These are phyloP conservation scores for Xylaria sp. DNA, from an alignment of 2,329 filamentous ascomycete species.

Conservation along the genomic window DNA sequence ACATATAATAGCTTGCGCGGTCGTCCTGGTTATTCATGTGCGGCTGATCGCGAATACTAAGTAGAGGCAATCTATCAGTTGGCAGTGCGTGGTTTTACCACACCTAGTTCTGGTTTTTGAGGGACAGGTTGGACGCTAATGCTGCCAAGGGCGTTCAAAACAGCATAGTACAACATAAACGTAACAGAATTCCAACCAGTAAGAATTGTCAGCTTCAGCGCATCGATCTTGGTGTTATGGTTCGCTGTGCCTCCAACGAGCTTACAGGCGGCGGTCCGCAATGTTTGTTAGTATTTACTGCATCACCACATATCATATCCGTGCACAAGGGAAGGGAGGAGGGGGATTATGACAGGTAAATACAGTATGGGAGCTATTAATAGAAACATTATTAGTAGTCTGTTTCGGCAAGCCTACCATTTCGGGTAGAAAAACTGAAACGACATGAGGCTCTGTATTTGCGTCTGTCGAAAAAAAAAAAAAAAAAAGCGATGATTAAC, in stretches of 20 bases:
- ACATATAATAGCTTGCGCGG: too few species aligned
- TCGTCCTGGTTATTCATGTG: too few species aligned
- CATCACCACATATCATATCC: too few species aligned
- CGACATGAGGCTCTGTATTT: slow-evolving; percentile 10
- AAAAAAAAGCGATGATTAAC: background rate
- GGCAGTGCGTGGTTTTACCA: too few species aligned
- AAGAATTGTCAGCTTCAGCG: background rate
- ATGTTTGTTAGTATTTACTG: too few species aligned
- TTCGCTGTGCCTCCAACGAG: too few species aligned
- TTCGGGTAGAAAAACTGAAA: background rate
- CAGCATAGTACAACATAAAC: background rate
- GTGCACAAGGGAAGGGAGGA: background rate
- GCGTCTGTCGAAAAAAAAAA: background rate
- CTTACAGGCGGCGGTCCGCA: background rate
- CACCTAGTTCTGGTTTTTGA: too few species aligned
- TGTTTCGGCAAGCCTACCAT: background rate
- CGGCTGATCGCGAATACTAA: too few species aligned
- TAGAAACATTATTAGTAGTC: background rate
- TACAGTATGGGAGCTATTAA: background rate
- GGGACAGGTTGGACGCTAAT: background rate
- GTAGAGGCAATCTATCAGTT: too few species aligned
- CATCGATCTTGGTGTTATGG: too few species aligned
- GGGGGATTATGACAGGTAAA: background rate
- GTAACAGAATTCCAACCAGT: background rate
- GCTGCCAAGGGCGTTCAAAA: background rate